Evolutionary conservation across 2,329 filamentous ascomycete genomes (phyloP).

Genomic region (Fusarium subtropicale): DNA sequence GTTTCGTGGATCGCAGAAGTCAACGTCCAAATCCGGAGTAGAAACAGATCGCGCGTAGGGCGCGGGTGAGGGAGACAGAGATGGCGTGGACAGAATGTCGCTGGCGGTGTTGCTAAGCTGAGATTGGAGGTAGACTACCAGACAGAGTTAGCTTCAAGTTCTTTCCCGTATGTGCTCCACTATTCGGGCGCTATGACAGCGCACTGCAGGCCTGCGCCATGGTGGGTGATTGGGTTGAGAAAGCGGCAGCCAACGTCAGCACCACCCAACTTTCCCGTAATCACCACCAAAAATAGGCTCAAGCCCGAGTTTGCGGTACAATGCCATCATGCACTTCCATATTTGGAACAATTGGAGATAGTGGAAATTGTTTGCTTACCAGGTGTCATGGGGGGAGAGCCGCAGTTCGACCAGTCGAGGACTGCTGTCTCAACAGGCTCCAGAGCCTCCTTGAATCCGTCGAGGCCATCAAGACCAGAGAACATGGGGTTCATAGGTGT

Average conservation of each 20-base stretch:
- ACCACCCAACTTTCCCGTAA: constrained; percentile 28
- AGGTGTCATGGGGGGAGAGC: constrained; percentile 90
- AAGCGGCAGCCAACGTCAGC: constrained; percentile 36
- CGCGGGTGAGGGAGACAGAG: constrained; percentile 87
- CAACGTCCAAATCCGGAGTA: constrained; percentile 75
- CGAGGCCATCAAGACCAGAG: constrained; percentile 75
- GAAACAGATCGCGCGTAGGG: constrained; percentile 77
- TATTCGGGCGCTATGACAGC: constrained; percentile 37
- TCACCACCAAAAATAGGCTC: constrained; percentile 39
- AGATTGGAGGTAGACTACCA: constrained; percentile 62
- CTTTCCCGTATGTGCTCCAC: constrained; percentile 43
- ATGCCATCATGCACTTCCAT: constrained; percentile 23
- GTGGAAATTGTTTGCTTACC: constrained; percentile 70
- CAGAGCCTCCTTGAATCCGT: constrained; percentile 74
- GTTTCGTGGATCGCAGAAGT: constrained; percentile 93
- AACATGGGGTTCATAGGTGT: constrained; percentile 87
- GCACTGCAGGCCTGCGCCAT: constrained; percentile 38
- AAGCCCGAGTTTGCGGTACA: constrained; percentile 27
- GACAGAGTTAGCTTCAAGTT: constrained; percentile 52
- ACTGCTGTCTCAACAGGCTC: constrained; percentile 80
- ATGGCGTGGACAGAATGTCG: constrained; percentile 81
- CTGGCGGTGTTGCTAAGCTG: constrained; percentile 70
- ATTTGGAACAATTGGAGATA: constrained; percentile 9
- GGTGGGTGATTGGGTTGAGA: constrained; percentile 26
- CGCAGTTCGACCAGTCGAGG: constrained; percentile 80